Evolutionary conservation across 2,329 filamentous ascomycete genomes (phyloP), one percentile per base, ranked within the genome.

Genomic region (Xylariaceae sp.): DNA sequence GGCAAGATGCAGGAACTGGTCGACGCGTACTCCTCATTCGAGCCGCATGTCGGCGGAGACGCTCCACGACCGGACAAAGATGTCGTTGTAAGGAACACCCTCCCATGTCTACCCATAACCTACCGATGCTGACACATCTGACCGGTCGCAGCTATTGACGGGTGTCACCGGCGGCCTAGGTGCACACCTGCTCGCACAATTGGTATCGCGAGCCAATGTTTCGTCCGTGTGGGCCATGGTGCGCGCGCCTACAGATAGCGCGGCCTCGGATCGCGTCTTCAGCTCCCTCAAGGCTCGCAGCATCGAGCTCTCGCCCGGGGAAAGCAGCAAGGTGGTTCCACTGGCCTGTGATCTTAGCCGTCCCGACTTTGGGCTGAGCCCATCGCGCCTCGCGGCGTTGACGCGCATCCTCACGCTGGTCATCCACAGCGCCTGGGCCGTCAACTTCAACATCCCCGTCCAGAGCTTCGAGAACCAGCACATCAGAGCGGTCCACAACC

Each of bases 151-250:
- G 70, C 62, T 87, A 11, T 70, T 88, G 7, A 88, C 86, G 1
- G 86, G 86, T 7, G 80, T 80, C 0, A 88, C 86, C 0, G 86
- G 86, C 1, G 83, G 82, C 4, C 74, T 88, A 0, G 86, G 86
- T 3, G 80, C 83, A 0, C 83, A 87, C 48, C 73, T 86, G 0
- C 75, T 86, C 2, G 79, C 82, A 0, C 79, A 87, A 12, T 76
- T 89, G 1, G 82, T 84, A 3, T 77, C 82, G 1, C 77, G 82
- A 24, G 79, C 82, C 5, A 83, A 85, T 33, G 78, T 89, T n/a
- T 75, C 75, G 26, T 71, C 72, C 2, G 74, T 85, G 0, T 84
- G 78, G 74, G 77, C 76, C 48, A 73, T 83, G 7, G 79, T 82
- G 6, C 76, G 81, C 41, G 80, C 79, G 3, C 65, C 72, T 0